These are phyloP conservation scores for Dentipellis sp. DNA, from an alignment of 768 basidiomycete species.

Conservation along the genomic window DNA sequence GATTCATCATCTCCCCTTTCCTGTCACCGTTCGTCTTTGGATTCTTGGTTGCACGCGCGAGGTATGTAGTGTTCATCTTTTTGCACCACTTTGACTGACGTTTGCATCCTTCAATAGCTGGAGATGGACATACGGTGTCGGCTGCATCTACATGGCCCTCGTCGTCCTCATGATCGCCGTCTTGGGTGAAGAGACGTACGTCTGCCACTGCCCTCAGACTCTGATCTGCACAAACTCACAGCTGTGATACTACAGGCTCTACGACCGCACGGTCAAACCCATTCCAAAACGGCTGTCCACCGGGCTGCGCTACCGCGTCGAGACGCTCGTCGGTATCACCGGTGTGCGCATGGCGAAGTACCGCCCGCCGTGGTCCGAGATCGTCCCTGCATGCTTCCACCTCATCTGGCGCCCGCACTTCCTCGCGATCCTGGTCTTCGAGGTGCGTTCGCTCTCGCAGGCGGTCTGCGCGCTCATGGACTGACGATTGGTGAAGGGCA, in stretches of 20 bases:
- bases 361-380: slow-evolving; percentile 39
- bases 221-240: slow-evolving; percentile 2
- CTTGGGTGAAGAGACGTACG: slow-evolving; percentile 61
- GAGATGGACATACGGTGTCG: slow-evolving; percentile 63
- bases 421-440: slow-evolving; percentile 42
- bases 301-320: slow-evolving; percentile 43
- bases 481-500: slow-evolving; percentile 23
- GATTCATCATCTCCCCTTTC: slow-evolving; percentile 58
- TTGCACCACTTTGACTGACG: slow-evolving; percentile 8
- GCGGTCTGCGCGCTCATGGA: background rate
- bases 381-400: slow-evolving; percentile 35
- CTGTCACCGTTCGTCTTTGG: slow-evolving; percentile 59
- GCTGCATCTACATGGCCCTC: slow-evolving; percentile 46
- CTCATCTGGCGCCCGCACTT: slow-evolving; percentile 59
- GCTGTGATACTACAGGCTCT: slow-evolving; percentile 32
- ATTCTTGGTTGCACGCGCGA: slow-evolving; percentile 53
- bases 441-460: slow-evolving; percentile 23
- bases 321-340: slow-evolving; percentile 56
- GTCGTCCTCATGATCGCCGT: slow-evolving; percentile 51
- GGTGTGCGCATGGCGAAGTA: slow-evolving; percentile 49
- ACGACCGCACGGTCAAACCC: slow-evolving; percentile 50
- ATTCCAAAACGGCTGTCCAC: slow-evolving; percentile 15
- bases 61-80: slow-evolving; percentile 29
- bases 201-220: background rate
- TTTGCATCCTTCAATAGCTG: slow-evolving; percentile 24